These are phyloP conservation scores for Russula lepida DNA, from an alignment of 768 basidiomycete species.

Conservation along the genomic window DNA sequence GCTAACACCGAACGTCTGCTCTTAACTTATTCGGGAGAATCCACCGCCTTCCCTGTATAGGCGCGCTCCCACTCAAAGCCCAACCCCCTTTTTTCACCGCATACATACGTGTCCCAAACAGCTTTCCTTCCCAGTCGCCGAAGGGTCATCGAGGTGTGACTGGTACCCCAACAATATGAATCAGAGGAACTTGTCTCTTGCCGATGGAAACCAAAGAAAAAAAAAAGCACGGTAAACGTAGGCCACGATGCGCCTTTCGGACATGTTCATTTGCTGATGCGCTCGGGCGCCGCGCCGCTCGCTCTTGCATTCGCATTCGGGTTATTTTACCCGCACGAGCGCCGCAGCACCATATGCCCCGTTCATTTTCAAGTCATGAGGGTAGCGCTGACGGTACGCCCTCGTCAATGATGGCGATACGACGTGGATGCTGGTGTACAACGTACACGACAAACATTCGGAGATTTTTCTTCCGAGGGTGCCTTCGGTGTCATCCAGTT, in stretches of 20 bases:
- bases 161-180: constrained; percentile 58
- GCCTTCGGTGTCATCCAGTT: constrained; percentile 38
- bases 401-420: constrained; percentile 65
- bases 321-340: constrained; percentile 62
- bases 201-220: constrained; percentile 31
- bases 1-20: constrained; percentile 54
- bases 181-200: constrained; percentile 24
- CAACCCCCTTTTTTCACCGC: neutral
- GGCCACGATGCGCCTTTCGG: constrained; percentile 60
- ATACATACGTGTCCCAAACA: constrained; percentile 20
- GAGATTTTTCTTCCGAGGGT: constrained; percentile 31
- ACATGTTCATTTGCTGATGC: constrained; percentile 71
- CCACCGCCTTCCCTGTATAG: neutral
- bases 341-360: constrained; percentile 52
- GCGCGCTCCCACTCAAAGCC: neutral
- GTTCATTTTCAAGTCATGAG: constrained; percentile 42
- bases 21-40: constrained; percentile 60
- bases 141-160: constrained; percentile 53
- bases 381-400: constrained; percentile 50
- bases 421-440: constrained; percentile 38
- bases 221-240: constrained; percentile 20
- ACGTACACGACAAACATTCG: constrained; percentile 30
- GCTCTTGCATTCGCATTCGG: constrained; percentile 52
- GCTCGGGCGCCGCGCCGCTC: constrained; percentile 64
- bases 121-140: constrained; percentile 60